Evolutionary conservation across 2,329 filamentous ascomycete genomes (phyloP), one percentile per base, ranked within the genome.

Genomic region (Periconia sp.): DNA sequence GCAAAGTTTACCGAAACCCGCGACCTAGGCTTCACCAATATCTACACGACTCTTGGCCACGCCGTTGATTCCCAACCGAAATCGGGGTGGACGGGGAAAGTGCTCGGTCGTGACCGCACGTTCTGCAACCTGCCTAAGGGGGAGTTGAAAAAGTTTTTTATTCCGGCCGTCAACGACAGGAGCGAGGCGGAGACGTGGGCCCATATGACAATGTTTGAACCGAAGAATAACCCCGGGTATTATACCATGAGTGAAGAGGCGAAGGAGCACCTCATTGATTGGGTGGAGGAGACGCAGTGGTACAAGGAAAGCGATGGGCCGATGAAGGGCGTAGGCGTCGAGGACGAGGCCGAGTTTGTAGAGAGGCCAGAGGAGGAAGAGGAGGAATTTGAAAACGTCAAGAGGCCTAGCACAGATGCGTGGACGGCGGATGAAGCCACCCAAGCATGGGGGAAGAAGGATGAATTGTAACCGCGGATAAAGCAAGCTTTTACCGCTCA

Each of bases 1-100:
- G 80, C 84, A n/a, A 79, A 81, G 54, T 77, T 92, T 18, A 81
- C 85, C 33, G 72, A 79, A 44, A 85, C 89, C 53, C 81, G 90
- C 14, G 81, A 80, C 13, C 81, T 97, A 14, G 89, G 90, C 2
- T 96, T 92, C 69, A 86, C 86, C 14, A 94, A 97, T 69, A 80
- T 97, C 53, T 97, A 96, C 74, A 96, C 91, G 5, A 83, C 87
- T 27, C 83, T 99, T 23, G 92, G 92, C 1, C 81, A 83, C 64
- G 86, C 84, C 14, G 87, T 89, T 14, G 73, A 79, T 62, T 76
- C 48, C 65, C 81, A 66, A 79, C 60, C 57, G 30, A 66, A 65
- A 37, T 56, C 64, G 14, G 63, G 63, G 3, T 77, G 72, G 69
- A 74, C 72, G 69, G 87, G 72, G 76, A 83, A 50, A 78, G 81